Evolutionary conservation across 495 filamentous ascomycete genomes (phyloP), one percentile per base, ranked within the genome.

Genomic region (Xylaria flabelliformis): DNA sequence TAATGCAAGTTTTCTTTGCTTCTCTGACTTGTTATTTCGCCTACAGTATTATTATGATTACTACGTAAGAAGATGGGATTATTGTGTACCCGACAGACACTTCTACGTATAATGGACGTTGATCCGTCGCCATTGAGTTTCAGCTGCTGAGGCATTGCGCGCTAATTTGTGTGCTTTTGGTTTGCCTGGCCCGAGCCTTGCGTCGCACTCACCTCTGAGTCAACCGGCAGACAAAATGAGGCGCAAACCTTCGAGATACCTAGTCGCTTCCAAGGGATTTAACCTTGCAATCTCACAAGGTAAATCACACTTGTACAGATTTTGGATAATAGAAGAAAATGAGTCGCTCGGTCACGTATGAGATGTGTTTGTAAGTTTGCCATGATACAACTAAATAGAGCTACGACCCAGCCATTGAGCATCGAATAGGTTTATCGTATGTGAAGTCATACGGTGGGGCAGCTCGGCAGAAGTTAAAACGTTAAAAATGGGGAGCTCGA

Each of bases 401-500:
- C 42, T 46, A 46, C 46, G 8, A 8, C 1, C 46, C n/a, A n/a
- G 46, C 46, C 4, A n/a, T 42, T 13, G 39, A 39, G 6, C 36
- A 39, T 4, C 5, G 7, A 39, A 39, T 46, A 46, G 42, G 15
- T 46, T 46, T 46, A 17, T 46, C 15, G 58, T 61, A 36, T 12
- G 29, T 36, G 58, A 61, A 36, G 58, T 36, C 58, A 64, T 29
- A 24, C 39, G 36, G 39, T 19, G 39, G 61, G 39, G 17, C 61
- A 19, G 19, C 61, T 29, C 15, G 21, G 39, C 39, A 44, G 36
- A 44, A 29, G 61, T 17, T 24, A 15, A 44, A 39, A n/a, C 8
- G 24, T 21, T 1, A 39, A 65, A 66, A 41, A 46, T 53, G 64
- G 64, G 24, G 64, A 67, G 64, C 64, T 67, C 7, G 42, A 29